Evolutionary conservation across 768 basidiomycete species (phyloP), one percentile per base, ranked within the genome.

Genomic region (Xerocomus spinulosus): DNA sequence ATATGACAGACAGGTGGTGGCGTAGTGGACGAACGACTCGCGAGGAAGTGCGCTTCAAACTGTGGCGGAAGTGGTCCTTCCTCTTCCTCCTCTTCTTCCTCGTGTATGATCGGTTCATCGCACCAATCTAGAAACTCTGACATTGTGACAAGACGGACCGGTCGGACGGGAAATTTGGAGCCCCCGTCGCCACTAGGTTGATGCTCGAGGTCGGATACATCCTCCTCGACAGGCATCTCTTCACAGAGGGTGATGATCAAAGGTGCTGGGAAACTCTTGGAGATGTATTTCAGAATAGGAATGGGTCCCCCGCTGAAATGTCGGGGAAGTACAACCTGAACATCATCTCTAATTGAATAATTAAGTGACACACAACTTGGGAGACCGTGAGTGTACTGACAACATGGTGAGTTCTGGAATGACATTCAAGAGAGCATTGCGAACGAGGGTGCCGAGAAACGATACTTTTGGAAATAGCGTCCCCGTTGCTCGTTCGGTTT

Each of bases 381-480:
- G 9, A 23, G 17, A 35, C 9, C 4, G 9, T 9, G 13, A 12
- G 13, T 6, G 15, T 9, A 45, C 43, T 13, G 25, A 32, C 51
- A 50, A 20, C 10, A 39, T 12, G 9, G 24, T 38, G 7, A 52
- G n/a, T 6, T 2, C 4, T 3, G 15, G 6, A 37, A 41, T 17
- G 1, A 38, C 33, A 12, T 37, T 12, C 34, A 35, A n/a, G 2
- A 50, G 32, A 7, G 34, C 48, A 12, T 45, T 42, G 7, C 51
- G 49, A 21, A 41, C 12, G 20, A 44, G 34, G 17, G 18, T 10
- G 29, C 29, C 42, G 13, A 41, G 17, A 7, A 52, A 49, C 0
- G 51, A 52, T 17, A 44, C 38, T n/a, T 52, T 49, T n/a, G 48
- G 48, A 32, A 9, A 36, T 20, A 12, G 34, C 0, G 15, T 50